Evolutionary conservation across 108 stramenopile species (phyloP).

Genomic region (Seminavis robusta): DNA sequence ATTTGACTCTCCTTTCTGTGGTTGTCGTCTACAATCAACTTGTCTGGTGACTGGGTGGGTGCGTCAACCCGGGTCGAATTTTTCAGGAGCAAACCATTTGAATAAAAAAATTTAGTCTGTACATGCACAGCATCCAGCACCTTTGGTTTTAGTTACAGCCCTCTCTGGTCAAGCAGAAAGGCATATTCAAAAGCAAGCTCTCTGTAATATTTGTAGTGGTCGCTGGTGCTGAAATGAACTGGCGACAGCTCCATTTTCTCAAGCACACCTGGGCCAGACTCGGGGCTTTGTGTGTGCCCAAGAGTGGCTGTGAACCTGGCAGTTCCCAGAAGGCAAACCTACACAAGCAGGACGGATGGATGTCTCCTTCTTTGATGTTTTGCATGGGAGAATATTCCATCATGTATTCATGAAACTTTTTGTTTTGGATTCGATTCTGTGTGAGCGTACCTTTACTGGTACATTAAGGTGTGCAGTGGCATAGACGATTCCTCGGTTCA

Average conservation of each 20-base stretch:
- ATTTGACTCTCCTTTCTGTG: too few species aligned
- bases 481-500: slow-evolving; percentile 83
- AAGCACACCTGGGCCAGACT: slow-evolving; percentile 42
- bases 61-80: too few species aligned
- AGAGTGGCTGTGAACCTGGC: slow-evolving; percentile 54
- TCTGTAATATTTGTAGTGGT: slow-evolving; percentile 89
- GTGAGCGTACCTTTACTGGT: too few species aligned
- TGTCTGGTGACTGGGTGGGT: too few species aligned
- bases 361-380: slow-evolving; percentile 59
- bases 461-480: slow-evolving; percentile 92
- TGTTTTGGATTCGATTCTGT: slow-evolving; percentile 70
- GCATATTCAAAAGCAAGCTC: slow-evolving; percentile 88
- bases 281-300: background rate
- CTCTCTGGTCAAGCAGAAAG: slow-evolving; percentile 76
- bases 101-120: too few species aligned
- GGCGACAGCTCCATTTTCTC: slow-evolving; percentile 81
- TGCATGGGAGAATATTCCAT: slow-evolving; percentile 82
- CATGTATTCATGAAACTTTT: slow-evolving; percentile 57
- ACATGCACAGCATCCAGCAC: too few species aligned
- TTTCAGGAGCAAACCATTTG: too few species aligned
- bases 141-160: too few species aligned
- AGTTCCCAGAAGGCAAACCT: slow-evolving; percentile 77
- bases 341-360: slow-evolving; percentile 80
- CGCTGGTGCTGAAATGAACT: slow-evolving; percentile 88
- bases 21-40: too few species aligned